Conservation (phyloP, 371 early-diverging fungal genomes). For the Batrachochytrium dendrobatidis region DNA sequence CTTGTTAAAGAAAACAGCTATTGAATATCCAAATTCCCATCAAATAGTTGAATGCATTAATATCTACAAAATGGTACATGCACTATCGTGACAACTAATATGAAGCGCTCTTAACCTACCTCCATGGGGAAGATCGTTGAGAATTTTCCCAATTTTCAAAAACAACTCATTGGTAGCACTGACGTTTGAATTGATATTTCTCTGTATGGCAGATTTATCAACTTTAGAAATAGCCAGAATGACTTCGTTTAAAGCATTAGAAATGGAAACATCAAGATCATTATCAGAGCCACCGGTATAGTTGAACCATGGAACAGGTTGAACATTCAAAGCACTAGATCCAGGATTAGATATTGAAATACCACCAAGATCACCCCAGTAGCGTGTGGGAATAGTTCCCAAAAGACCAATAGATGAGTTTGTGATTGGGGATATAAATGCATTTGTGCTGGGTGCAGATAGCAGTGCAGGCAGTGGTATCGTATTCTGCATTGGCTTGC, state of each 20-base stretch:
- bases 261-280: conserved; percentile 23
- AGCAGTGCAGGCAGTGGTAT: not conserved
- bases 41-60: not conserved
- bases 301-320: conserved; percentile 37
- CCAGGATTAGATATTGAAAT: not conserved
- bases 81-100: conserved; percentile 5
- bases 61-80: not conserved
- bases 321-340: conserved; percentile 16
- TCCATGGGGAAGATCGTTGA: conserved; percentile 45
- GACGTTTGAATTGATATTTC: conserved; percentile 13
- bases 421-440: not conserved
- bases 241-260: conserved; percentile 27
- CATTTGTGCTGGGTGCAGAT: no score
- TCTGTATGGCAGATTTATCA: conserved; percentile 24
- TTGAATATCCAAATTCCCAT: not conserved
- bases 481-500: not conserved
- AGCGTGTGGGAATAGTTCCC: conserved; percentile 34
- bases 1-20: conserved; percentile 24
- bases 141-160: conserved; percentile 21
- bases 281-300: conserved; percentile 10
- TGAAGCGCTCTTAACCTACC: no score
- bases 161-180: conserved; percentile 22
- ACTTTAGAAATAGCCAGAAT: conserved; percentile 29
- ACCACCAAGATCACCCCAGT: conserved; percentile 10
- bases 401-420: conserved; percentile 20